Base-by-base conservation (phyloP, 768 basidiomycete species). In the Leccinellum luteum region DNA sequence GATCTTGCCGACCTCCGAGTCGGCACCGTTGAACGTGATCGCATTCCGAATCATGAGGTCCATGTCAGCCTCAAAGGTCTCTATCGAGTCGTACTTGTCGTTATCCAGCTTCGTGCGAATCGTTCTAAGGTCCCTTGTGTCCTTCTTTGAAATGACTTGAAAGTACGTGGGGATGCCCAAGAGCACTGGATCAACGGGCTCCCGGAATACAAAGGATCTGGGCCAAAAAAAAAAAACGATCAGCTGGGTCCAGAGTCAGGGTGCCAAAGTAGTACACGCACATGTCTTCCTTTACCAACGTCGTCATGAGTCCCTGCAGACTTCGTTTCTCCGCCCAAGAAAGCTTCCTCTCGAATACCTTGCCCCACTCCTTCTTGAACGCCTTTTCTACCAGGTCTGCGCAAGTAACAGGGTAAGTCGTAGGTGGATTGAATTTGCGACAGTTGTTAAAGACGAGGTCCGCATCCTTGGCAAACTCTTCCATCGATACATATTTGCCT, bases 1-100 rank as follows among this genome's bases (percentile, higher is more conserved):
- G 38, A 88, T 74, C 44, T 75, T 67, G 15, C 87, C 92, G n/a
- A 92, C 89, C 56, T 91, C 88, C 3, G 90, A 90, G 47, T 87
- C 85, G 2, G 76, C 76, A 0, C 89, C 90, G 63, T 98, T 98
- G 80, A 97, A 98, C 53, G 80, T 83, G 70, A 90, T 82, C 15
- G 95, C 92, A 68, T 98, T 98, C 58, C 83, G 75, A 57, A 92
- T 73, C 94, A 98, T 96, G 44, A 95, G 80, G 45, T 88, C 83
- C 54, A 95, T 74, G 69, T 98, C 96, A 2, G 85, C 88, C 68
- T 92, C 89, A 65, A 96, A 86, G 3, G 84, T 85, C 48, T 90
- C 89, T 52, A 85, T 72, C 3, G 85, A 81, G 31, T 88, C 85
- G 70, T 95, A 95, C 71, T 87, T 89, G 75, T 94, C 93, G 32